These are phyloP conservation scores for Trichosporon faecale DNA, from an alignment of 1,284 basidiomycete species.

Conservation along the genomic window DNA sequence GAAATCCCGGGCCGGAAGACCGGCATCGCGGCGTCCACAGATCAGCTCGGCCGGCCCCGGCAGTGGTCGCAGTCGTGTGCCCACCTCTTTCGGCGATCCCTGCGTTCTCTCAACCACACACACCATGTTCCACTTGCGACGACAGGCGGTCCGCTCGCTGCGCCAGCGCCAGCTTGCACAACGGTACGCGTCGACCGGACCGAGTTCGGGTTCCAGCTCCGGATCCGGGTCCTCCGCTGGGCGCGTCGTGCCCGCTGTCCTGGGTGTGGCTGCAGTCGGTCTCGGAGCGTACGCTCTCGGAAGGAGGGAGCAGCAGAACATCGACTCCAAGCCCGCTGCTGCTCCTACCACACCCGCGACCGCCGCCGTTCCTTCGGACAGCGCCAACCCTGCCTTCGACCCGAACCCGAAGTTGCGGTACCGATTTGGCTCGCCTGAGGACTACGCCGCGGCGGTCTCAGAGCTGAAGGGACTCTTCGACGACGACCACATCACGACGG, in stretches of 20 bases:
- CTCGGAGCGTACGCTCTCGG: not conserved
- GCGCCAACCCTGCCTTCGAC: conserved; percentile 3
- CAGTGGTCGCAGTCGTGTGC: not conserved
- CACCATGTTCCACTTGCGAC: conserved; percentile 8
- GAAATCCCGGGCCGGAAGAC: not conserved
- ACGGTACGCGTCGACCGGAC: not conserved
- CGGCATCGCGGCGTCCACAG: not conserved
- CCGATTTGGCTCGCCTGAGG: conserved; percentile 17
- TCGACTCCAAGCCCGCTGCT: not conserved
- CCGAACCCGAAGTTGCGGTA: not conserved
- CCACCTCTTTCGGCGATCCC: not conserved
- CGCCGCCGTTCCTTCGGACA: not conserved
- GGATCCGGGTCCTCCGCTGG: not conserved
- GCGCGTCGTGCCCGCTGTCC: not conserved
- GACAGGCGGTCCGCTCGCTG: not conserved
- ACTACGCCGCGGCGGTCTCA: conserved; percentile 16
- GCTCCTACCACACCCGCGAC: not conserved
- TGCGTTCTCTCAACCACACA: not conserved
- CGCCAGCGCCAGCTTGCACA: not conserved
- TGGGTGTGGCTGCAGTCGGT: not conserved
- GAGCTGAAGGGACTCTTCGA: conserved; percentile 18
- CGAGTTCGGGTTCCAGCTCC: not conserved
- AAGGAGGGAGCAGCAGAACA: not conserved
- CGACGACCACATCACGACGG: conserved; percentile 16
- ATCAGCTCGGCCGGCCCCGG: not conserved